Base-by-base conservation (phyloP, 352 stramenopile genomes). In the Thalassiosira sp. region DNA sequence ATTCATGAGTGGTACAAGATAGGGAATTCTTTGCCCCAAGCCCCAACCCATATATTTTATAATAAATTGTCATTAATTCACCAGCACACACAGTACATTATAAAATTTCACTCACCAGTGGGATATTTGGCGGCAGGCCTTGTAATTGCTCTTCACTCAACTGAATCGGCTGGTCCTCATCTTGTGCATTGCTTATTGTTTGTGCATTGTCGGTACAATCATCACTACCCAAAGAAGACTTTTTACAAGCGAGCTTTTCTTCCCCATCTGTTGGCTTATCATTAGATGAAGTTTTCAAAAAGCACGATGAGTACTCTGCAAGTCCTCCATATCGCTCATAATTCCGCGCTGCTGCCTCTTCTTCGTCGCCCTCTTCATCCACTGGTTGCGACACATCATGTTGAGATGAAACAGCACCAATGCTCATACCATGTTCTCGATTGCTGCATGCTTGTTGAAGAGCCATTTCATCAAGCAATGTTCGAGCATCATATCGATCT, bases 61-160 rank as follows among this genome's bases (percentile, higher is more conserved):
- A n/a, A n/a, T n/a, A n/a, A n/a, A n/a, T n/a, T n/a, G n/a, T n/a
- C n/a, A n/a, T n/a, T n/a, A n/a, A n/a, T n/a, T n/a, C n/a, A n/a
- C n/a, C n/a, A n/a, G n/a, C n/a, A n/a, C n/a, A n/a, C n/a, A n/a
- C n/a, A n/a, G n/a, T n/a, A n/a, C n/a, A n/a, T n/a, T n/a, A n/a
- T n/a, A n/a, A n/a, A n/a, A n/a, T n/a, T 28, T 0, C 20, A 68
- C 59, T 68, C 42, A 68, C 59, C 42, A 72, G 65, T 59, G 35
- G n/a, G 1, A 72, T 52, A 64, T 40, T 24, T n/a, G 18, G 22
- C 5, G 63, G 63, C 33, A 71, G 1, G 16, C 27, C 27, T 18
- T 51, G 31, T 40, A 37, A 57, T 43, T 65, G 33, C 25, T 58
- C 37, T 72, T 72, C 52, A 28, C 49, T 65, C 31, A 56, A 54